Percentiles rank a stretch among this genome's conserved stretches.
These are phyloP conservation scores for Elongisporangium undulatum DNA, from an alignment of 352 stramenopile species.

Conservation along the genomic window DNA sequence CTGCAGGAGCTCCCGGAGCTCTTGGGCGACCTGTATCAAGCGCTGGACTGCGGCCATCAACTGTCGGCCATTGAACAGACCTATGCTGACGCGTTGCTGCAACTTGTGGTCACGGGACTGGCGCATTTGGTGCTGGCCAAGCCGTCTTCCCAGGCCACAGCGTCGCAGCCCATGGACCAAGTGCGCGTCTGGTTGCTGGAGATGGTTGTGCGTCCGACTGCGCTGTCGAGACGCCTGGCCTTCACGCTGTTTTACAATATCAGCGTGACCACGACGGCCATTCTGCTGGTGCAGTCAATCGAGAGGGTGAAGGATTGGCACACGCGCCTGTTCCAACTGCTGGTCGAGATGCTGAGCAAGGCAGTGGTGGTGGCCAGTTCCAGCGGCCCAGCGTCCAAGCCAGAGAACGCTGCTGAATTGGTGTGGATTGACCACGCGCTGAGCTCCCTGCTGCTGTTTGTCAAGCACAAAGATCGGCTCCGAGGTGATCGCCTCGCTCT, in stretches of 20 bases:
- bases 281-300: constrained; percentile 8
- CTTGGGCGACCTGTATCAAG: constrained; percentile 25
- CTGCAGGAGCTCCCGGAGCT: constrained; percentile 26
- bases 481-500: constrained; percentile 19
- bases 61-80: constrained; percentile 20
- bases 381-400: neutral
- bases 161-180: constrained; percentile 1
- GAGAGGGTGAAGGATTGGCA: constrained; percentile 13
- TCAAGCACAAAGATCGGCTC: constrained; percentile 23
- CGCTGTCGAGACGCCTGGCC: constrained; percentile 29
- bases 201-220: constrained; percentile 27
- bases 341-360: constrained; percentile 47
- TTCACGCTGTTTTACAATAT: constrained; percentile 32
- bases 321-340: constrained; percentile 27
- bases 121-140: constrained; percentile 6
- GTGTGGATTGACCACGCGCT: constrained; percentile 26
- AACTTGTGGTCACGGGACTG: constrained; percentile 16
- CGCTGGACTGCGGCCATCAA: constrained; percentile 14
- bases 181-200: constrained; percentile 38
- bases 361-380: constrained; percentile 28
- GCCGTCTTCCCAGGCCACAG: too few relatives aligned
- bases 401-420: neutral
- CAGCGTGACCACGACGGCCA: constrained; percentile 13
- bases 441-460: constrained; percentile 28
- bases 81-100: constrained; percentile 15